phyloP scores from a whole-genome alignment of 345 rosid species.

The Aquilaria malaccensis region DNA sequence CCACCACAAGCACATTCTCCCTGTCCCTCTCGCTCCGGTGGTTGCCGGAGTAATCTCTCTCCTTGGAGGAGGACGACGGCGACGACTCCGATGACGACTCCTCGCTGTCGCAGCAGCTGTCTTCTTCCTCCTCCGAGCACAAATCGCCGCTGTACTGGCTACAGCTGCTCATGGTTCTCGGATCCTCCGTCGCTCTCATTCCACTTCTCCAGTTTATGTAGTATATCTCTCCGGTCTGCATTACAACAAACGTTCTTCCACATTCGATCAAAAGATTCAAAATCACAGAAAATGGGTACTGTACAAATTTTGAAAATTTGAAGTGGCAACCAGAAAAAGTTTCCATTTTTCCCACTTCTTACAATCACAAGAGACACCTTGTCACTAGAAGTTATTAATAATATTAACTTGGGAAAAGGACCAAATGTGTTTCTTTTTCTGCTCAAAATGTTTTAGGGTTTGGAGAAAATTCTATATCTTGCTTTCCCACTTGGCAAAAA shows the following conservation, averaged over 20 bases:
- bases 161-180: constrained; percentile 30
- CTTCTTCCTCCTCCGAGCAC: constrained; percentile 27
- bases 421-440: too few species aligned
- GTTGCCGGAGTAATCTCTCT: constrained; percentile 6
- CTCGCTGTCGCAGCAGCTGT: constrained; percentile 56
- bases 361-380: too few species aligned
- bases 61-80: constrained; percentile 33
- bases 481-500: too few species aligned
- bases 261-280: too few species aligned
- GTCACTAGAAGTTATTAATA: too few species aligned
- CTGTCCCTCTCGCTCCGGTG: constrained; percentile 17
- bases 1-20: constrained; percentile 68
- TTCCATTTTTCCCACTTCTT: too few species aligned
- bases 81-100: constrained; percentile 65
- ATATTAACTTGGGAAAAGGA: too few species aligned
- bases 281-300: too few species aligned
- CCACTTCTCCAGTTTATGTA: constrained; percentile 79
- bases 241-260: neutral
- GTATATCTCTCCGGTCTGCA: constrained; percentile 82
- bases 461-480: too few species aligned
- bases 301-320: too few species aligned
- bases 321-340: too few species aligned
- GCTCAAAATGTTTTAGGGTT: too few species aligned
- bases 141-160: constrained; percentile 28
- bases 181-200: constrained; percentile 62